Percentiles rank a stretch among this genome's conserved stretches.
These are phyloP conservation scores for Furcasterigmium furcatum DNA, from an alignment of 2,329 filamentous ascomycete genomes.

Conservation along the genomic window DNA sequence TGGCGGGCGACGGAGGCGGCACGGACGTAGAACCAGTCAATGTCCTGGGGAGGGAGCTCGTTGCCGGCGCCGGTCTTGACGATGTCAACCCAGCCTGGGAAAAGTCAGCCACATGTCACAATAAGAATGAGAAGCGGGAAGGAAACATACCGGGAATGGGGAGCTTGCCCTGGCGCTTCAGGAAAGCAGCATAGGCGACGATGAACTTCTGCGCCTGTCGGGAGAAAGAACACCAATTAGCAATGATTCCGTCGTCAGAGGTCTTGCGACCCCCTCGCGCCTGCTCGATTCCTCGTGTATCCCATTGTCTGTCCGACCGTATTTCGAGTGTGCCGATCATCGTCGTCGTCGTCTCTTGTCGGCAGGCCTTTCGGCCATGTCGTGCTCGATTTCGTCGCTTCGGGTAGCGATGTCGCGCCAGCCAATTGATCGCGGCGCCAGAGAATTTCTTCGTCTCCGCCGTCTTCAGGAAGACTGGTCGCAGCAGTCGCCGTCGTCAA, in stretches of 20 bases:
- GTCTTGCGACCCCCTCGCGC: conserved; percentile 71
- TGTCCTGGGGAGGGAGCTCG: conserved; percentile 96
- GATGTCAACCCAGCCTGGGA: conserved; percentile 92
- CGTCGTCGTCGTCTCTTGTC: neutral
- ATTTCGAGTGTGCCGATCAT: neutral
- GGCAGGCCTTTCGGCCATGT: neutral
- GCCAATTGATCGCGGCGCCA: neutral
- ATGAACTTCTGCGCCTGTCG: conserved; percentile 85
- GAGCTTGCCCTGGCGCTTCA: conserved; percentile 93
- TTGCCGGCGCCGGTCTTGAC: conserved; percentile 97
- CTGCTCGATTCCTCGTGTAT: conserved; percentile 50
- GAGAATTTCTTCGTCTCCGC: neutral
- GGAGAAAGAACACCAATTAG: conserved; percentile 53
- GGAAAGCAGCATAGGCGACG: conserved; percentile 78
- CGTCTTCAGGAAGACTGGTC: neutral
- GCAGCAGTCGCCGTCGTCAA: neutral
- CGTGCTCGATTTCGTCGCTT: neutral
- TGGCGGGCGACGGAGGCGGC: conserved; percentile 94
- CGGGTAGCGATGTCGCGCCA: neutral
- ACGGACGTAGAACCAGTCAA: conserved; percentile 94
- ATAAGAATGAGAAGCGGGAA: neutral
- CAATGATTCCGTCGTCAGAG: conserved; percentile 72
- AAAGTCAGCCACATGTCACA: conserved; percentile 12
- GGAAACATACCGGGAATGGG: conserved; percentile 74
- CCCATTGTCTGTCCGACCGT: neutral